Base-by-base conservation (phyloP, 805 yeast species). In the Sporopachydermia quercuum region DNA sequence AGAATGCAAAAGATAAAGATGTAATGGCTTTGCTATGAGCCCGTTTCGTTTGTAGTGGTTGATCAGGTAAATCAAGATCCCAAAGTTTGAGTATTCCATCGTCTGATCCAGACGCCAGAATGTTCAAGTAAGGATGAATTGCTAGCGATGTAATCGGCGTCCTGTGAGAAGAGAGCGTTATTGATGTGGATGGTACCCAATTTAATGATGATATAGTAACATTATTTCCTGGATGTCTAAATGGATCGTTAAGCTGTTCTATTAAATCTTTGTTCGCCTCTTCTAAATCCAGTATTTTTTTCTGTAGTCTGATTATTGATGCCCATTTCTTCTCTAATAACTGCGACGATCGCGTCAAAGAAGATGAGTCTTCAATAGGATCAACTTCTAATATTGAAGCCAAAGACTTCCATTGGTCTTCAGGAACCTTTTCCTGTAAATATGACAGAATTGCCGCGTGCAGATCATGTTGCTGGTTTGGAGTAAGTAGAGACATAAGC, bases 311-410 rank as follows among this genome's bases (percentile, higher is more conserved):
- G 19, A 84, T 66, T 3, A 87, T 89, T 0, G 94, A 77, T 1
- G 78, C 67, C 96, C 96, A 87, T 60, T 86, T 87, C 57, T 78
- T 79, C 48, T 79, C 84, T 34, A 84, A 60, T 6, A 65, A 51
- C 6, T 52, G 40, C 13, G 50, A 43, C 19, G 48, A 39, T 48
- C 53, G 18, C 54, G 61, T 34, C 43, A 53, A 15, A 27, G 50
- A 42, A 46, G 46, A 46, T 39, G 54, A 3, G 41, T 39, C 37
- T 59, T 54, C 4, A 58, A 34, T 2, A 37, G 2, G 1, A 47
- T 33, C 0, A 49, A 37, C 8, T 39, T 40, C 41, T 38, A 16
- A 23, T 11, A 39, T 37, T 19, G 40, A 15, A 5, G 33, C 39
- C 35, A 37, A 48, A 39, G 18, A 19, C 37, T 13, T 16, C 37